Base-by-base conservation (phyloP, 805 yeast species). In the Candida taoyuanica region DNA sequence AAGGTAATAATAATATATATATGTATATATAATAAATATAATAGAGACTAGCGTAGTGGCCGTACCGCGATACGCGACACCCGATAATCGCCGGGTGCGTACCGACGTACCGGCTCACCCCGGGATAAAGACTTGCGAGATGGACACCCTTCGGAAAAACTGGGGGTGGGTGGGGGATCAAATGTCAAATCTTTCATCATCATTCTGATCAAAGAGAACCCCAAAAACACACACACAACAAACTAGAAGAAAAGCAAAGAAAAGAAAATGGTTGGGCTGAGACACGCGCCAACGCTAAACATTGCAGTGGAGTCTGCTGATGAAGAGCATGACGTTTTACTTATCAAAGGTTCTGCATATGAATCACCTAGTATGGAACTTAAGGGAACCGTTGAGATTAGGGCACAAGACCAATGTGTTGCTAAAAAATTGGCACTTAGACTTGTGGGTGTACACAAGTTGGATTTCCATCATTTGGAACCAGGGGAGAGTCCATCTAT, bases 351-450 rank as follows among this genome's bases (percentile, higher is more conserved):
- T 4, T 61, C 81, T 2, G 79, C 80, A 13, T 70, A 73, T 30
- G 93, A 84, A 40, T 86, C 94, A 0, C 74, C 85, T 0, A 78
- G 93, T 2, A 79, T 74, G 2, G 67, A 80, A 12, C 59, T 91
- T 24, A 61, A 76, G 0, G 98, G 98, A 2, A 74, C 73, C 17
- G 73, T 89, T n/a, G 83, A 81, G 1, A 59, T 91, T 30, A 71
- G 85, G 0, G 70, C 85, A 2, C 70, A 71, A 13, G 95, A 86
- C 39, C 78, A 86, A 3, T 55, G 82, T 20, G 52, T 74, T 8
- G 71, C 87, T 29, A 78, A 75, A 49, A 72, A 67, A 43, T 62
- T 91, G 38, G 54, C 74, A 0, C 59, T 91, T 36, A 71, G 74
- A 43, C 60, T 91, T 11, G 70, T 71, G 27, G 86, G 89, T 2